Evolutionary conservation across 805 yeast genomes (phyloP), one percentile per base, ranked within the genome.

Genomic region (Ogataea pilisensis): DNA sequence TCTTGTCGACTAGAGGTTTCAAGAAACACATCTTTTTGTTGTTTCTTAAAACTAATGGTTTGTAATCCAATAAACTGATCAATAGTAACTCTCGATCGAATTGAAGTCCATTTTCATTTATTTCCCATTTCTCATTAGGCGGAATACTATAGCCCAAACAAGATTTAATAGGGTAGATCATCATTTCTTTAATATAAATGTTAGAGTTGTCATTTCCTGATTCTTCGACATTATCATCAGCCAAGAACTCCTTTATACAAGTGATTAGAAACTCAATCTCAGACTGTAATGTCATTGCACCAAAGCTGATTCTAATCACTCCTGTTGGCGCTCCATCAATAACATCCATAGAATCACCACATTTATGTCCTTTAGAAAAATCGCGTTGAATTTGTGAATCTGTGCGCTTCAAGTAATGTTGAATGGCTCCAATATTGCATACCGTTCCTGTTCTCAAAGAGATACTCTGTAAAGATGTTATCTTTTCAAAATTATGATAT

Each of bases 141-240:
- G 63, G 59, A 8, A 70, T 50, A 13, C 39, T 33, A 33, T 49
- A 58, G 1, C 65, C 71, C 3, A 53, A 60, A 43, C 75, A 71
- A 6, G 74, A 69, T 41, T 71, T 71, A 35, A 71, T 65, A 2
- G 76, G 76, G 48, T 62, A 71, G 1, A 68, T 55, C 17, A 48
- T 42, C 20, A 69, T 21, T 13, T 50, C 42, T 20, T 48, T 41
- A 13, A 69, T 44, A 13, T 8, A 16, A 16, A 52, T 19, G 19
- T 39, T 24, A 13, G 34, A 4, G 8, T 34, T 20, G 14, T 1
- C 4, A 9, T 14, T 2, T 7, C 27, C 31, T 2, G 19, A 5
- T 5, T 8, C 19, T 8, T 5, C 16, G 7, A 31, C 29, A 32
- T 35, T 8, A 9, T 39, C 39, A 22, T 55, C 58, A 12, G 35